Base-by-base conservation (phyloP, 1,139 yeast genomes). In the Hemisphaericaspora subhashii region DNA sequence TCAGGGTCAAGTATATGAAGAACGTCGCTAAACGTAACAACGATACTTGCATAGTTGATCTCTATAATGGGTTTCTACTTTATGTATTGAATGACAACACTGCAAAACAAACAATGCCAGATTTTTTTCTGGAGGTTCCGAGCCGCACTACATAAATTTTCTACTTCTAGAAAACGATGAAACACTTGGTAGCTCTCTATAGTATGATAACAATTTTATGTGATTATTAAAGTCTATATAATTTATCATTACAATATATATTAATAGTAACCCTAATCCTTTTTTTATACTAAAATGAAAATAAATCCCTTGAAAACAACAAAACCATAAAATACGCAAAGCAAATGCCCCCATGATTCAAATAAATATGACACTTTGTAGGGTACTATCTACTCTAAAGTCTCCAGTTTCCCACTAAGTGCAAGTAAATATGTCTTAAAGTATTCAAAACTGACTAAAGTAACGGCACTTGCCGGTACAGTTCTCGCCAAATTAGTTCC, bases 391-490 rank as follows among this genome's bases (percentile, higher is more conserved):
- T 31, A 22, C 8, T 31, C 28, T 6, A 15, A 22, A 4, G 6
- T 31, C 5, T 14, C 34, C 12, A 8, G 32, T 17, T n/a, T 25
- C 9, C 69, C 72, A 46, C 66, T 60, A 34, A 65, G 54, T 36
- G 64, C 69, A 43, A 71, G 55, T 44, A 85, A 66, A 53, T 77
- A 81, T 33, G 79, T 74, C 52, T 87, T 83, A 56, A 89, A 80
- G 55, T 87, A 79, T 61, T 92, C 99, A 62, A 87, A 92, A 28
- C 96, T 85, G n/a, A 90, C 90, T 51, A 92, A 69, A 2, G 98
- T 92, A 16, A 92, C 87, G 1, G 97, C 97, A 54, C 92, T 82
- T 6, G 97, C 92, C 4, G 99, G 98, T 1, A 92, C 88, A 0
- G 98, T 94, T 53, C 99, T 72, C 25, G 88, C 78, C 57, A 92